Conservation (phyloP, 1,284 basidiomycete genomes). For the Mycena sp. region DNA sequence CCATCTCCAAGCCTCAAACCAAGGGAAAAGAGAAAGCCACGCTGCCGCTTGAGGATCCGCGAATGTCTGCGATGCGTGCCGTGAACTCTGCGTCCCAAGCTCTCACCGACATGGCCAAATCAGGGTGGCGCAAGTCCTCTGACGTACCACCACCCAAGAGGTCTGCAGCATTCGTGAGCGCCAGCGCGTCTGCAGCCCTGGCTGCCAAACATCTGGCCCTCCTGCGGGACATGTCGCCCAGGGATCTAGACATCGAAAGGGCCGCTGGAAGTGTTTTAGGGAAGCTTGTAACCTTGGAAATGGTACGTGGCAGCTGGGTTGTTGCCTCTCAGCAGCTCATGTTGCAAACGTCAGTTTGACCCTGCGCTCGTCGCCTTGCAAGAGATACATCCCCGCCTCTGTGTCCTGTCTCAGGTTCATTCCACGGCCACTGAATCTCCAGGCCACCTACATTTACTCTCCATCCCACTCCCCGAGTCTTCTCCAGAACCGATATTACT, state of each 20-base stretch:
- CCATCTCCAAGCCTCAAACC: conserved; percentile 21
- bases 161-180: conserved; percentile 39
- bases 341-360: conserved; percentile 53
- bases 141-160: conserved; percentile 34
- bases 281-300: conserved; percentile 70
- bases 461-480: conserved; percentile 51
- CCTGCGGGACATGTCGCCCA: conserved; percentile 56
- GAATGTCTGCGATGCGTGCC: conserved; percentile 59
- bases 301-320: conserved; percentile 54
- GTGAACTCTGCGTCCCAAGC: conserved; percentile 70
- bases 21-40: conserved; percentile 30
- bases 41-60: conserved; percentile 38
- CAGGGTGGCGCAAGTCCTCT: conserved; percentile 63
- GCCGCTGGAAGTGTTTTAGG: conserved; percentile 71
- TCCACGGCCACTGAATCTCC: conserved; percentile 19
- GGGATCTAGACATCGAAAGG: conserved; percentile 73
- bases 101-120: conserved; percentile 59
- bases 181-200: conserved; percentile 43
- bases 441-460: conserved; percentile 50
- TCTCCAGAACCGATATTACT: conserved; percentile 53
- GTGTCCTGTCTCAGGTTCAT: conserved; percentile 39
- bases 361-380: conserved; percentile 54
- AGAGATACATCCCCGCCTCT: conserved; percentile 57
- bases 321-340: conserved; percentile 13
- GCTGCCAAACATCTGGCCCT: conserved; percentile 53